phyloP scores from a whole-genome alignment of 805 yeast genomes.

The Helenozyma baotianmanensis region DNA sequence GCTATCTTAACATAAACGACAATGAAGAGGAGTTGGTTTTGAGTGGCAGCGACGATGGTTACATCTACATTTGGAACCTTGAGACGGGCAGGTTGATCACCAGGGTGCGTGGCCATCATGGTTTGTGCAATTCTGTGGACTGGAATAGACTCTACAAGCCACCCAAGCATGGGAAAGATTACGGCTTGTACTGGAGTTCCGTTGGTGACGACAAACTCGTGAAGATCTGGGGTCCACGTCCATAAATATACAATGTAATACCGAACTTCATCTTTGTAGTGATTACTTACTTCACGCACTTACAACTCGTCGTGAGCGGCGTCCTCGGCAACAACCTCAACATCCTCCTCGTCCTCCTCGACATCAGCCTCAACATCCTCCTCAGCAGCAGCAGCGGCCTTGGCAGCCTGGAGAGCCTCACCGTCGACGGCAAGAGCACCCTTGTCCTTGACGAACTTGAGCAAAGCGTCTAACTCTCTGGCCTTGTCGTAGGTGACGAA shows the following conservation, averaged over 20 bases:
- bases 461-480: constrained; percentile 70
- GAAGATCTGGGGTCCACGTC: constrained; percentile 54
- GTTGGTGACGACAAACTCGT: constrained; percentile 79
- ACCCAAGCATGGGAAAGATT: constrained; percentile 23
- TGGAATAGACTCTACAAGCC: constrained; percentile 47
- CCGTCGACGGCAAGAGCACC: constrained; percentile 63
- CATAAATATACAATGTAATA: not conserved
- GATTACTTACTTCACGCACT: constrained; percentile 1
- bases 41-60: constrained; percentile 84
- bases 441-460: constrained; percentile 63
- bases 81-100: constrained; percentile 63
- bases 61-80: constrained; percentile 73
- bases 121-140: constrained; percentile 71
- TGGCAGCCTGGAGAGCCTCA: constrained; percentile 20
- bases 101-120: constrained; percentile 57
- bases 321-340: constrained; percentile 13
- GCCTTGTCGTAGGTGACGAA: constrained; percentile 63
- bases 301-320: constrained; percentile 39
- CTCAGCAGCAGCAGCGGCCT: constrained; percentile 14
- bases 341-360: constrained; percentile 11
- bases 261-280: not conserved
- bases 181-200: constrained; percentile 62
- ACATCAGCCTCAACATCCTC: constrained; percentile 15
- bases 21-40: constrained; percentile 59
- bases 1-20: constrained; percentile 41